Evolutionary conservation across 352 stramenopile species (phyloP).

Genomic region (Phytopythium oedochilum): DNA sequence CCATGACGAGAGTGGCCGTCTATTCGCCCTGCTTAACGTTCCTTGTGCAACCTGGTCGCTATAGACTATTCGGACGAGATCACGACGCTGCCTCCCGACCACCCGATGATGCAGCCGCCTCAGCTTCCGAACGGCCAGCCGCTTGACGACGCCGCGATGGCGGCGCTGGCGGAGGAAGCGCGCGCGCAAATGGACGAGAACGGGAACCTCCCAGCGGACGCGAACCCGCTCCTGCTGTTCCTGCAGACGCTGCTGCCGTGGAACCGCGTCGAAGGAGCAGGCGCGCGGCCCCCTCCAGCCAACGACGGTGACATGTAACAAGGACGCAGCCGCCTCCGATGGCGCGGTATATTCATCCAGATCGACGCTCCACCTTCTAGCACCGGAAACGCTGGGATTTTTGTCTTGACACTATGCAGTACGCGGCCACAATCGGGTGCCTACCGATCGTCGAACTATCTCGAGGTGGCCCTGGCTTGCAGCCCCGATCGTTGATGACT

Average conservation of each 20-base stretch:
- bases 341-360: neutral
- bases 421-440: too few species aligned
- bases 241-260: conserved; percentile 80
- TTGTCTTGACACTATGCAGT: too few species aligned
- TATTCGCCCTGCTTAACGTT: too few species aligned
- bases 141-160: conserved; percentile 50
- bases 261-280: conserved; percentile 74
- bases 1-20: too few species aligned
- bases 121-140: conserved; percentile 58
- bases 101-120: conserved; percentile 79
- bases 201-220: conserved; percentile 68
- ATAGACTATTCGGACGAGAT: conserved; percentile 86
- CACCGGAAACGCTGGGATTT: too few species aligned
- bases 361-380: too few species aligned
- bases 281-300: conserved; percentile 12
- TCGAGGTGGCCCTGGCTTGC: too few species aligned
- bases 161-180: conserved; percentile 35
- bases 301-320: too few species aligned
- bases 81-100: conserved; percentile 75
- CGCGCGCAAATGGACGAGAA: conserved; percentile 55
- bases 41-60: too few species aligned
- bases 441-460: too few species aligned
- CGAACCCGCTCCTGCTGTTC: conserved; percentile 82
- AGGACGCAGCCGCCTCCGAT: too few species aligned
- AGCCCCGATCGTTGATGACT: too few species aligned